phyloP scores from a whole-genome alignment of 2,329 filamentous ascomycete genomes.

The Diaporthe citri region DNA sequence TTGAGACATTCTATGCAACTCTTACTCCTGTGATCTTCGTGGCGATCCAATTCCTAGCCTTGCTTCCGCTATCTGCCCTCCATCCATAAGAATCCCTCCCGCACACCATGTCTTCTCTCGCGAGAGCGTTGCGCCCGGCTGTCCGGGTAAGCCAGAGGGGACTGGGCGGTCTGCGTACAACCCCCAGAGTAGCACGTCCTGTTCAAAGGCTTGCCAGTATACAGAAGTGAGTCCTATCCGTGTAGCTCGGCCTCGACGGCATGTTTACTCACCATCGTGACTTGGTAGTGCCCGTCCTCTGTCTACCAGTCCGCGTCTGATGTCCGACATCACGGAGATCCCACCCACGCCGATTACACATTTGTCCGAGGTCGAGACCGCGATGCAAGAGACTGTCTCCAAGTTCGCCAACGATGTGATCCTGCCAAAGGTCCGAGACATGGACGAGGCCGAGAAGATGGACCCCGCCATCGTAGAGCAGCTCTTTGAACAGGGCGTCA shows the following conservation, averaged over 20 bases:
- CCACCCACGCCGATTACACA: constrained; percentile 94
- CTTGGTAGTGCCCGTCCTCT: constrained; percentile 62
- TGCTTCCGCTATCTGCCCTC: neutral
- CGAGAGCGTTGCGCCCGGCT: constrained; percentile 64
- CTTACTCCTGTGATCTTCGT: neutral
- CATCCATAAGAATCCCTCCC: neutral
- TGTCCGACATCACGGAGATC: constrained; percentile 78
- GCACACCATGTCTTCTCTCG: constrained; percentile 61
- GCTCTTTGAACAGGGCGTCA: constrained; percentile 96
- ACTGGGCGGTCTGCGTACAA: constrained; percentile 47
- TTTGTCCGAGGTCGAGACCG: constrained; percentile 87
- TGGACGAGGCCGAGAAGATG: constrained; percentile 98
- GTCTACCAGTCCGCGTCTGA: constrained; percentile 70
- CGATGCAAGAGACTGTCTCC: constrained; percentile 90
- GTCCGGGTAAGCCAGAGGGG: constrained; percentile 59
- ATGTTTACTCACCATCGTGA: constrained; percentile 20
- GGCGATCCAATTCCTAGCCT: neutral
- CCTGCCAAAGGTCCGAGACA: constrained; percentile 91
- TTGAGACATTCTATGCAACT: neutral
- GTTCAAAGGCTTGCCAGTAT: constrained; percentile 40
- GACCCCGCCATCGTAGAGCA: constrained; percentile 89
- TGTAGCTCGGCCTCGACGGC: constrained; percentile 29
- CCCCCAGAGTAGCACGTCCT: constrained; percentile 44
- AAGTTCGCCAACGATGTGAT: constrained; percentile 93
- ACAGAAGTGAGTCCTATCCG: constrained; percentile 49